phyloP scores from a whole-genome alignment of 2,329 filamentous ascomycete genomes.

The Nemania serpens region DNA sequence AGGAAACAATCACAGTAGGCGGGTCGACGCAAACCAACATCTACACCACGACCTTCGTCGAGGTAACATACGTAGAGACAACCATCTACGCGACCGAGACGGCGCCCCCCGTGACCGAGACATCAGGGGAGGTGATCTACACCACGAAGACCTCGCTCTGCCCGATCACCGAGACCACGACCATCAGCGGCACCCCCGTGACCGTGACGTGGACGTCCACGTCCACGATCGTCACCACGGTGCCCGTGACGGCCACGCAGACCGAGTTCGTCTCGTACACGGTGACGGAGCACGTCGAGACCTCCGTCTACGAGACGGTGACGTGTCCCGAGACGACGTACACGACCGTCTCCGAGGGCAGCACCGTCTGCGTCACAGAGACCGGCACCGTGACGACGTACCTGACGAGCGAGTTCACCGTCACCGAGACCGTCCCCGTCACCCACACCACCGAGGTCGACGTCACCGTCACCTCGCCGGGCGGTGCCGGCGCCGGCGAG shows the following conservation, averaged over 20 bases:
- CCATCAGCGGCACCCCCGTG: constrained; percentile 47
- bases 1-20: constrained; percentile 28
- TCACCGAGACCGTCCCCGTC: constrained; percentile 48
- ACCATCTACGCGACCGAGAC: constrained; percentile 24
- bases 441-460: constrained; percentile 47
- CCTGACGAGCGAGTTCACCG: constrained; percentile 43
- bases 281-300: constrained; percentile 39
- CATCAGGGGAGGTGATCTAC: constrained; percentile 46
- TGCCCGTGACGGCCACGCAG: constrained; percentile 30
- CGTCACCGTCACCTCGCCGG: constrained; percentile 47
- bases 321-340: constrained; percentile 47
- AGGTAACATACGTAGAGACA: constrained; percentile 27
- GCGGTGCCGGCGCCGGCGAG: constrained; percentile 36
- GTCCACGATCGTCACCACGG: constrained; percentile 41
- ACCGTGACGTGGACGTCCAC: constrained; percentile 49
- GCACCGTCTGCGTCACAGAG: constrained; percentile 48
- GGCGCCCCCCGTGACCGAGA: constrained; percentile 44
- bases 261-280: constrained; percentile 41
- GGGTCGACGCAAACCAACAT: constrained; percentile 24
- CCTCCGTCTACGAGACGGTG: constrained; percentile 44
- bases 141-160: constrained; percentile 51
- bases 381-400: constrained; percentile 50
- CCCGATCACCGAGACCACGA: constrained; percentile 52
- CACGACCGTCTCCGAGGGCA: constrained; percentile 49
- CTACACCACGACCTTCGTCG: constrained; percentile 39